Evolutionary conservation across 192 early-diverging fungal genomes (phyloP).

Genomic region (Coemansia sp.): DNA sequence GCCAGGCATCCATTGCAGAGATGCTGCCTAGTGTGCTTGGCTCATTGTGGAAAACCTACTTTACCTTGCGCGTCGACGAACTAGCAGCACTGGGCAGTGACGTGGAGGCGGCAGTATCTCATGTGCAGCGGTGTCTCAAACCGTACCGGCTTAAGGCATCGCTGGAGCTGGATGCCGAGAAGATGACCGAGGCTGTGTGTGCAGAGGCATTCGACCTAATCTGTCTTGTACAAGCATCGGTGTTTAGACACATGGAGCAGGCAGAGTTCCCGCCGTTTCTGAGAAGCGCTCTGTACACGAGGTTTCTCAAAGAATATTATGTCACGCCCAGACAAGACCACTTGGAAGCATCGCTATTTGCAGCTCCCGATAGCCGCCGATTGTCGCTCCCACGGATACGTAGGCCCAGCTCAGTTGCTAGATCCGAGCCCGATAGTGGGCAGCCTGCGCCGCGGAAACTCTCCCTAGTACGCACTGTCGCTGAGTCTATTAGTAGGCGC

Average conservation of each 20-base stretch:
- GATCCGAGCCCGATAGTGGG: background rate
- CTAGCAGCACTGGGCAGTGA: conserved; percentile 28
- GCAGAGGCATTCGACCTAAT: conserved; percentile 38
- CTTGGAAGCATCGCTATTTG: conserved; percentile 29
- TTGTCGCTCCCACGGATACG: background rate
- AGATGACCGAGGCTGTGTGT: conserved; percentile 18
- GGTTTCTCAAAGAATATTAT: conserved; percentile 60
- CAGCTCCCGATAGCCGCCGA: background rate
- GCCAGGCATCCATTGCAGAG: conserved; percentile 13
- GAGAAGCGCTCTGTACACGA: conserved; percentile 62
- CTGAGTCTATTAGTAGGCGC: conserved; percentile 13
- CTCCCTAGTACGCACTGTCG: conserved; percentile 22
- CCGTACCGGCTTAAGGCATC: conserved; percentile 5
- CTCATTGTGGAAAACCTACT: conserved; percentile 55
- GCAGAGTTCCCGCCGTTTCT: conserved; percentile 63
- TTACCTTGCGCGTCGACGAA: conserved; percentile 50
- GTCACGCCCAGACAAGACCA: conserved; percentile 43
- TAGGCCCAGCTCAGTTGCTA: background rate
- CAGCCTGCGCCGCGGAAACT: background rate
- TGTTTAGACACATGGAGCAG: conserved; percentile 63
- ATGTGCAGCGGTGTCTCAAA: conserved; percentile 44
- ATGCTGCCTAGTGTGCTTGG: conserved; percentile 36
- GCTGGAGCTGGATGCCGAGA: conserved; percentile 22
- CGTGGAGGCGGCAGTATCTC: conserved; percentile 26
- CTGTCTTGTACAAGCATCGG: conserved; percentile 57